Base-by-base conservation (phyloP, 441 rosid species). In the Euphorbia corollata region DNA sequence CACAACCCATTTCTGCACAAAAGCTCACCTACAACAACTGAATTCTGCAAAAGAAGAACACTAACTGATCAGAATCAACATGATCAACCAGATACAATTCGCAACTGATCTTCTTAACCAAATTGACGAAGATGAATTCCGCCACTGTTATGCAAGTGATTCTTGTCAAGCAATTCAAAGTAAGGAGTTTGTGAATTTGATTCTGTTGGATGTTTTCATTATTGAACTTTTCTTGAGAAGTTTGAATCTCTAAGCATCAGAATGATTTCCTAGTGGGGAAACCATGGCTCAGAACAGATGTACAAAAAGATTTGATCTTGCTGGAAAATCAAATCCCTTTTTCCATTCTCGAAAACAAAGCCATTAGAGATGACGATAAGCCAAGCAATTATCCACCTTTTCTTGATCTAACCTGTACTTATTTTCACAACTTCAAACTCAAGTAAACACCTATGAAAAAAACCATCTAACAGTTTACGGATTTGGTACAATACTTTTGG, bases 321-420 rank as follows among this genome's bases (percentile, higher is more conserved):
- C 79, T 78, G 13, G 82, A 73, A 58, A 78, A 78, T 55, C 82
- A 78, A 39, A 59, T 32, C 0, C 75, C 75, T 4, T 72, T 72
- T 54, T 61, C 45, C 1, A 41, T 61, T 34, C 66, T 72, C 8
- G 20, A 72, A 2, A 12, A 18, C 18, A 22, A 18, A 45, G 11
- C 50, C 16, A 45, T 45, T 10, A 13, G 4, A 27, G 32, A 27
- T 27, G 32, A 10, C 10, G 5, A 30, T 4, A 4, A 20, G 1
- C 58, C 30, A 54, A 5, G 9, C 15, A 8, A 5, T 0, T 32
- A 41, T 15, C 67, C 71, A 18, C 10, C 71, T 43, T 75, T 75
- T 24, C 59, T 67, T 20, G 54, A 60, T 0, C 76, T 75, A 12
- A 51, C 74, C 22, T 39, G 41, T 15, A 2, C 4, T 13, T 75